Evolutionary conservation across 2,329 filamentous ascomycete species (phyloP), one percentile per base, ranked within the genome.

Genomic region (Clarireedia monteithiana): DNA sequence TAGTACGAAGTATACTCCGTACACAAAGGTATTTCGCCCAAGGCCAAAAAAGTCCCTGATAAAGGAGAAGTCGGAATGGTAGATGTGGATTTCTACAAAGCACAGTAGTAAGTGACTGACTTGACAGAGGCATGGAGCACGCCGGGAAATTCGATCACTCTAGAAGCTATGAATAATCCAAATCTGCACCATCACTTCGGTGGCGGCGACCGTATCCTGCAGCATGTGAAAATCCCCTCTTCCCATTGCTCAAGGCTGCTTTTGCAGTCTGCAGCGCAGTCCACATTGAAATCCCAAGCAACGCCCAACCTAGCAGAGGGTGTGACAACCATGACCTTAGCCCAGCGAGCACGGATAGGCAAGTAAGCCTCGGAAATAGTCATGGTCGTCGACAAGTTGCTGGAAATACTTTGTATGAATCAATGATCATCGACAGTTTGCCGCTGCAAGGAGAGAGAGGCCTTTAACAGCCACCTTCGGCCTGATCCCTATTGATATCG

Each of bases 201-300:
- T 38, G 51, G 34, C 51, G 51, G 44, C 51, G 34, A 54, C 45
- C 39, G 49, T 34, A 34, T 34, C 51, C 45, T 54, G 51, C 51
- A 48, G 34, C 50, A 23, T 44, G 20, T 30, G 14, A 44, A 38
- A 51, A 27, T 38, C 40, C 15, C 27, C 20, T 44, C 39, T 38
- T 48, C 45, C 20, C n/a, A 46, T 46, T 46, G 14, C 20, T 39
- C 9, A 12, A n/a, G 23, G 17, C 27, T 26, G 34, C 17, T 45
- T n/a, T 39, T 52, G 50, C 14, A 47, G 47, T 48, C 50, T 26
- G 46, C 50, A 53, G 14, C 15, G 14, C 14, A 47, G 38, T 48
- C 50, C 40, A 53, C 50, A 53, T 14, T 20, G 17, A 48, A n/a
- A 7, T 26, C 23, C 17, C 14, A 34, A 48, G 10, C 6, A 5